phyloP scores from a whole-genome alignment of 495 filamentous ascomycete species.

The Penicillium psychrofluorescens region DNA sequence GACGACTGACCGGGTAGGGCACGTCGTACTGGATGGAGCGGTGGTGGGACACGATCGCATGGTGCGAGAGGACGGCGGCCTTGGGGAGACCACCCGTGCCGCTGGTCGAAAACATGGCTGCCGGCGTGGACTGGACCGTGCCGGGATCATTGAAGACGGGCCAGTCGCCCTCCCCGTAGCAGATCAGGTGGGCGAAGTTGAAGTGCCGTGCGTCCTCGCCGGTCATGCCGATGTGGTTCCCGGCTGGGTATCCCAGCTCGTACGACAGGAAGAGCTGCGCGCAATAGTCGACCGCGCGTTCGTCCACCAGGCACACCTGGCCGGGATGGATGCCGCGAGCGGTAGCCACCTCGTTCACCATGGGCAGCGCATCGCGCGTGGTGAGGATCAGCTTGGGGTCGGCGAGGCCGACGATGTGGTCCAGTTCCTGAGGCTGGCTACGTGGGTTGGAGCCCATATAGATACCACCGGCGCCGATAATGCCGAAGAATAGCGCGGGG shows the following conservation, averaged over 20 bases:
- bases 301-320: constrained; percentile 46
- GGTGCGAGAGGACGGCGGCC: constrained; percentile 46
- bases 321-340: constrained; percentile 36
- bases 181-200: constrained; percentile 37
- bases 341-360: constrained; percentile 13
- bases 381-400: constrained; percentile 29
- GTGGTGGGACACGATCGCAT: constrained; percentile 47
- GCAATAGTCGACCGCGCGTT: constrained; percentile 27
- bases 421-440: constrained; percentile 24
- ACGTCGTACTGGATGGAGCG: constrained; percentile 40
- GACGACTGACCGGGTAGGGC: constrained; percentile 37
- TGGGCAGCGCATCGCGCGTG: constrained; percentile 13
- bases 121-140: constrained; percentile 39
- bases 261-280: constrained; percentile 24
- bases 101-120: constrained; percentile 48
- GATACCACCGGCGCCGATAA: constrained; percentile 39
- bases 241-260: constrained; percentile 14
- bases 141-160: constrained; percentile 39
- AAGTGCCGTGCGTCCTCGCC: constrained; percentile 11
- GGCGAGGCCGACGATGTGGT: constrained; percentile 20
- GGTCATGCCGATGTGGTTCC: constrained; percentile 3
- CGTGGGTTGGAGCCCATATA: constrained; percentile 32
- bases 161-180: constrained; percentile 47
- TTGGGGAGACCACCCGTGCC: constrained; percentile 56
- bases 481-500: constrained; percentile 38